Evolutionary conservation across 2,329 filamentous ascomycete genomes (phyloP), one percentile per base, ranked within the genome.

Genomic region (Diaporthe citrichinensis): DNA sequence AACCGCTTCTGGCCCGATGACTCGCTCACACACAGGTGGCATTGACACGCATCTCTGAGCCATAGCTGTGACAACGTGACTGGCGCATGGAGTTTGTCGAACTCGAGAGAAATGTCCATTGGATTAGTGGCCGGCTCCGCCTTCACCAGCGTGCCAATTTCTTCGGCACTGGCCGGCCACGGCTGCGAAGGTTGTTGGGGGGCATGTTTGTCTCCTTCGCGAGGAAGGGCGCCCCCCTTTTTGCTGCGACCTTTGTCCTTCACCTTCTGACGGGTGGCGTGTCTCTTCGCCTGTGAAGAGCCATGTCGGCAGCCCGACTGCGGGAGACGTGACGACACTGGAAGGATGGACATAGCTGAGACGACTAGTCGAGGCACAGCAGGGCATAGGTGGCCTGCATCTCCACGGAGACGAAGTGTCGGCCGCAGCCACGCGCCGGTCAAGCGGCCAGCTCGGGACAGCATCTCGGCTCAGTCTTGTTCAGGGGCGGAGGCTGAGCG

Each of bases 1-100:
- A 87, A 89, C 76, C 84, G 88, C 80, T 91, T 90, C 76, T 92
- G 90, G 57, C 90, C 90, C 2, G 91, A 92, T 20, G 89, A 85
- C 1, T 85, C 84, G 75, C 92, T 89, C 72, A 89, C 85, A 80
- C 91, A 92, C 20, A 79, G 79, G 0, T 81, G 75, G 78, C 91
- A 93, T 57, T 83, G 81, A 79, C 91, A 92, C 34, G 84, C 83
- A 78, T 92, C 91, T 41, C 91, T 89, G 34, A 92, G 82, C 74
- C 81, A 83, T 2, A 53, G 31, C 14, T 39, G 7, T 39, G 46
- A 25, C 14, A 53, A 23, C 14, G 23, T 28, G 34, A 28, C 65
- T 20, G 65, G 46, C 31, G 14, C 44, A 17, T 20, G 9, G 46
- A 68, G 46, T n/a, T 68, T 41, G 9, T 53, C 46, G 46, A 68